Percentiles rank a stretch among this genome's conserved stretches.
Evolutionary conservation across 176 grass and related monocot species (phyloP).

Genomic region (barley (Hordeum vulgare)): MorexV3_pseudomolecules_assembly NC_058524.1:439160416-439160915

Average conservation of each 20-base stretch:
- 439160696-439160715: background rate
- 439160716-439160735: background rate
- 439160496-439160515: no score
- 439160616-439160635: no score
- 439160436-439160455: no score
- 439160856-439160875: background rate
- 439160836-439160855: background rate
- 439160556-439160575: background rate
- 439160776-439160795: background rate
- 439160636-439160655: background rate
- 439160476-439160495: no score
- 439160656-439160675: background rate
- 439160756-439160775: background rate
- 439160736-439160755: background rate
- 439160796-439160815: background rate
- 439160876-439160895: background rate
- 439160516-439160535: no score
- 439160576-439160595: no score
- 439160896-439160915: background rate
- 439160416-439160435: no score
- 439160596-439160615: background rate
- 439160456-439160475: no score
- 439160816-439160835: slow-evolving; percentile 29
- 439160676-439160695: background rate
- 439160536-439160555: background rate